A percentile compares a stretch with the other conserved stretches of the same genome.
These are phyloP conservation scores for Irpex rosettiformis DNA, from an alignment of 1,284 basidiomycete genomes.

Conservation along the genomic window DNA sequence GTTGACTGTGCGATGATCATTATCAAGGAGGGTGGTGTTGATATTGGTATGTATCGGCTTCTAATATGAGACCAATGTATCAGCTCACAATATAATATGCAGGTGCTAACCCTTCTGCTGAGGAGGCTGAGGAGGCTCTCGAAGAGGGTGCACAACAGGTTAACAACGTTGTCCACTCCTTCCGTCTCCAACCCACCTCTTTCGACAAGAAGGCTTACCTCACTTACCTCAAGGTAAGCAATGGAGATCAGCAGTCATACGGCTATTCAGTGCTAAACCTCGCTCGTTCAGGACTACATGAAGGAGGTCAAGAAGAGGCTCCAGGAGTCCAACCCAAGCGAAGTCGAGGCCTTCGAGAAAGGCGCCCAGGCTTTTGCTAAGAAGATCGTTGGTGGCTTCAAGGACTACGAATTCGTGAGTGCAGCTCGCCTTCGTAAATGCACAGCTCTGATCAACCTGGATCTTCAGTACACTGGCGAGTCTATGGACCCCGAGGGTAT, in stretches of 20 bases:
- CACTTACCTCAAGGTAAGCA: slow-evolving; percentile 78
- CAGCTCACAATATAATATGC: slow-evolving; percentile 5
- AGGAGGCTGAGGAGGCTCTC: slow-evolving; percentile 80
- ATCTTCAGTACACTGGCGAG: slow-evolving; percentile 78
- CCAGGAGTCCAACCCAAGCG: slow-evolving; percentile 56
- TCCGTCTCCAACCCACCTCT: slow-evolving; percentile 79
- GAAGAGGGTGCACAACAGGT: slow-evolving; percentile 77
- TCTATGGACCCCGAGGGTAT: slow-evolving; percentile 86
- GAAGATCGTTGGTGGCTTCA: slow-evolving; percentile 89
- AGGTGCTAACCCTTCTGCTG: slow-evolving; percentile 91
- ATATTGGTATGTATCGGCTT: slow-evolving; percentile 70
- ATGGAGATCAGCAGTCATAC: not conserved
- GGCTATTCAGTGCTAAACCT: not conserved
- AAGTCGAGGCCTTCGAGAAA: slow-evolving; percentile 83
- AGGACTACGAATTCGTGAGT: slow-evolving; percentile 84
- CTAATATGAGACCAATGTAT: slow-evolving; percentile 7
- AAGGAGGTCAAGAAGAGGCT: slow-evolving; percentile 74
- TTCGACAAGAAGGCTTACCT: slow-evolving; percentile 96
- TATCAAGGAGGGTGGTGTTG: slow-evolving; percentile 81
- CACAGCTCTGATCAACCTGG: not conserved
- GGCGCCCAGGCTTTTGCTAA: slow-evolving; percentile 77
- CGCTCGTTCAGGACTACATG: slow-evolving; percentile 63
- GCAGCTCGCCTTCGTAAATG: not conserved
- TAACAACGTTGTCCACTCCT: slow-evolving; percentile 93
- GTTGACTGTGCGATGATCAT: slow-evolving; percentile 81